Evolutionary conservation across 345 rosid species (phyloP), one percentile per base, ranked within the genome.

Genomic region (Stellera chamaejasme): DNA sequence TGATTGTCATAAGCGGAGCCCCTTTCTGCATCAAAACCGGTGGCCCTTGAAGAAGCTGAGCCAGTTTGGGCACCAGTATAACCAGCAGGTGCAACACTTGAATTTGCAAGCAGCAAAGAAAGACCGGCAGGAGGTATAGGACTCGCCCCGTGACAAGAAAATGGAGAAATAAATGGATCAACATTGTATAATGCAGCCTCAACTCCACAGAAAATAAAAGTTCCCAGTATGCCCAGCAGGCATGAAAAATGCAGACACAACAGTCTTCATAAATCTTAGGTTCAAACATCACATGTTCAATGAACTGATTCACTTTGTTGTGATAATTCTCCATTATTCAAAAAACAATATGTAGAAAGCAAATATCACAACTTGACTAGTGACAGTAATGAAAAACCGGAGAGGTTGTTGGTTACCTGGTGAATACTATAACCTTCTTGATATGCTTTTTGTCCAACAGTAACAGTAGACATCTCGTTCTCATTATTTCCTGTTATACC

Each of bases 41-140:
- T 69, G 2, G 64, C 80, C 66, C 72, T 77, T 64, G 73, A 45
- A 64, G 85, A 75, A 55, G 58, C 73, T 16, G 74, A 59, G n/a
- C 83, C 79, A 51, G 81, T 66, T 50, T 82, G 98, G 68, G 73
- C 58, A 67, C 88, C 90, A 45, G 56, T 71, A 61, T 76, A 79
- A 53, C 75, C 61, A n/a, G 75, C 52, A 25, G 76, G 55, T 39
- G 70, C 60, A 13, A 61, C 58, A 61, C 71, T 62, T 27, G 66
- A 42, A 65, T 67, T 69, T 52, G 67, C 61, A 63, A 47, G 60
- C 51, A 47, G 60, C 51, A n/a, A n/a, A n/a, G n/a, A n/a, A n/a
- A n/a, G n/a, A 55, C 70, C 75, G 45, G 59, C 61, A 39, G 71
- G 65, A 60, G 75, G 45, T 15, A 61, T 67, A 47, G 81, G 60